Evolutionary conservation across 2,329 filamentous ascomycete species (phyloP), one percentile per base, ranked within the genome.

Genomic region (Xylaria hypoxylon): DNA sequence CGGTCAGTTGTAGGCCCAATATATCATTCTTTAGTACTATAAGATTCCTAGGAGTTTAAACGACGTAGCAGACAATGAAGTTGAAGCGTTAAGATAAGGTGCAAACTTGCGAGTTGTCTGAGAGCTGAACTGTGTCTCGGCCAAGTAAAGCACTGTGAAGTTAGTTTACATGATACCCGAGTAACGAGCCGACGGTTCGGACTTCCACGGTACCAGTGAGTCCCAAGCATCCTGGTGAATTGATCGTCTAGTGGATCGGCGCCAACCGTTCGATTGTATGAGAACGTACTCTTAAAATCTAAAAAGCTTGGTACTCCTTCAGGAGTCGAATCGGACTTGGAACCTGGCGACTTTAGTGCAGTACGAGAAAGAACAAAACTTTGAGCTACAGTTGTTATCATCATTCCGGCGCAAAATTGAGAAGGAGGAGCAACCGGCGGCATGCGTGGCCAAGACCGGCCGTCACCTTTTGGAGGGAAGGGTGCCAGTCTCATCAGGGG

Each of bases 261-360:
- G 24, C 62, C 62, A 24, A 60, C 61, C 17, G 62, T 65, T 6
- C 56, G 62, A 51, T 65, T 65, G 24, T 65, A 65, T 19, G 38
- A 24, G 57, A 65, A 65, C 22, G 47, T 59, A 10, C 17, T 35
- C 45, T 1, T 40, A 28, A 52, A 38, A 19, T 42, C 19, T 6
- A 8, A 24, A 24, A 42, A 35, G 28, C 28, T 26, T 22, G 44
- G 56, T 13, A 44, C 15, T 38, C 44, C 44, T 31, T 50, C 31
- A 28, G 44, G 42, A n/a, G 31, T 1, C 17, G 44, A 44, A 8
- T 35, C 42, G 42, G 56, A 22, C 44, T 28, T 52, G 33, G 22
- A 26, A 38, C 31, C 28, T 22, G 19, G 17, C 33, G 57, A 35
- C 22, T 13, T 22, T 13, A 51, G 57, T 42, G 22, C 33, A 17